Base-by-base conservation (phyloP, 1,284 basidiomycete species). In the Sanghuangporus weigelae region DNA sequence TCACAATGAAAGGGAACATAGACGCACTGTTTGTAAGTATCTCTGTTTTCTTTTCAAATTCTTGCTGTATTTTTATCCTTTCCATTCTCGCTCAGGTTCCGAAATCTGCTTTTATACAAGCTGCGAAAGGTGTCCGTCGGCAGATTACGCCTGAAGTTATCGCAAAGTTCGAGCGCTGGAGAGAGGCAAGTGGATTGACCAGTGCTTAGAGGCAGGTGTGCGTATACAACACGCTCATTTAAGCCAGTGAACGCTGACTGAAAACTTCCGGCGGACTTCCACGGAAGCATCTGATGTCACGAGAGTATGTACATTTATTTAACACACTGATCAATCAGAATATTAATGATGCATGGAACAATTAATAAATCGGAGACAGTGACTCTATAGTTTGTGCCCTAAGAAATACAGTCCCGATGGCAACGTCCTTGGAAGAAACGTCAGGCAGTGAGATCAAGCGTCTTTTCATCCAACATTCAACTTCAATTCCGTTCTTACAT, bases 81-180 rank as follows among this genome's bases (percentile, higher is more conserved):
- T 55, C 44, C 19, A 50, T 58, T 48, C 26, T 31, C 3, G 26
- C 26, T 23, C 70, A 96, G 92, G 87, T 97, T 10, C 83, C 89
- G 3, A 83, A 86, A 59, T 73, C 78, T 3, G 90, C 95, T 53
- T 92, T 98, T 67, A 72, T 91, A 2, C 73, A 79, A n/a, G 93
- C 94, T 0, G 92, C 95, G 3, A 79, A 75, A 62, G 79, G 81
- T 0, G 86, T 93, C 64, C 85, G 93, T 69, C 83, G 85, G 62
- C 87, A 97, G 68, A 97, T 98, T 69, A 98, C 96, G 0, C 85
- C 88, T 1, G 83, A 84, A n/a, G 87, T 96, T 72, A 74, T 95
- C 50, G 75, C 74, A 46, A 86, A 82, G 67, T 96, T 90, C 70
- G 81, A 85, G 57, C 76, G 77, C 44, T 97, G 89, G 89, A 77